Percentiles rank a stretch among this genome's conserved stretches.
These are phyloP conservation scores for Lepiota brunneoincarnata DNA, from an alignment of 768 basidiomycete genomes.

Conservation along the genomic window DNA sequence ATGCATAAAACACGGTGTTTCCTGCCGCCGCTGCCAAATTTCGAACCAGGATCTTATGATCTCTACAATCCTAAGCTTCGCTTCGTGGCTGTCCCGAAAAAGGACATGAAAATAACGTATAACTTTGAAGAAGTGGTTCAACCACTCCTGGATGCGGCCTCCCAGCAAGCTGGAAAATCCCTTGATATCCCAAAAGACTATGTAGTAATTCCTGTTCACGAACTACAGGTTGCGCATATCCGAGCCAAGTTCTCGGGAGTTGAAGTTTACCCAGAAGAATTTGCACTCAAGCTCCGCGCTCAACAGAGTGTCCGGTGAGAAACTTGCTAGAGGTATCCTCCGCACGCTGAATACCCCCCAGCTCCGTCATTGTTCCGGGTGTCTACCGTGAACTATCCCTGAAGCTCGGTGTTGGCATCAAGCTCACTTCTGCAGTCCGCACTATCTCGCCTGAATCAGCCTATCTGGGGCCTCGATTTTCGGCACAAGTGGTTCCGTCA, in stretches of 20 bases:
- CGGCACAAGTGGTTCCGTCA: constrained; percentile 45
- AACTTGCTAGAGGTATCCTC: neutral
- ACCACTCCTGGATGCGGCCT: constrained; percentile 40
- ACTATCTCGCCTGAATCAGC: constrained; percentile 60
- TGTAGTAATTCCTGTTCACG: constrained; percentile 51
- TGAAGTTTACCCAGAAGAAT: constrained; percentile 38
- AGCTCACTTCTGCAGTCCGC: constrained; percentile 55
- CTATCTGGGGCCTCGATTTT: constrained; percentile 55
- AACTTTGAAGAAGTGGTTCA: constrained; percentile 42
- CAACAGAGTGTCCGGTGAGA: constrained; percentile 54
- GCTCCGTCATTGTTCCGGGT: constrained; percentile 52
- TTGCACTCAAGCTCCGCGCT: constrained; percentile 40
- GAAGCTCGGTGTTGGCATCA: constrained; percentile 54
- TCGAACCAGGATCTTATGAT: constrained; percentile 46
- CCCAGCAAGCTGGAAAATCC: constrained; percentile 31
- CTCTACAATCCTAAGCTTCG: constrained; percentile 47
- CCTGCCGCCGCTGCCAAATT: constrained; percentile 45
- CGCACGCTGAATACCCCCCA: constrained; percentile 18
- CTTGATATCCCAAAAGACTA: constrained; percentile 32
- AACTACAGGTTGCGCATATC: constrained; percentile 50
- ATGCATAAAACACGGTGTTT: constrained; percentile 58
- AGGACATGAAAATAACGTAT: constrained; percentile 44
- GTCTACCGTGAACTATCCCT: constrained; percentile 44
- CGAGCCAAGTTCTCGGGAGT: constrained; percentile 47
- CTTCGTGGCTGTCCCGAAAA: constrained; percentile 42